Conservation (phyloP, 2,329 filamentous ascomycete genomes). For the Fusarium penzigii region DNA sequence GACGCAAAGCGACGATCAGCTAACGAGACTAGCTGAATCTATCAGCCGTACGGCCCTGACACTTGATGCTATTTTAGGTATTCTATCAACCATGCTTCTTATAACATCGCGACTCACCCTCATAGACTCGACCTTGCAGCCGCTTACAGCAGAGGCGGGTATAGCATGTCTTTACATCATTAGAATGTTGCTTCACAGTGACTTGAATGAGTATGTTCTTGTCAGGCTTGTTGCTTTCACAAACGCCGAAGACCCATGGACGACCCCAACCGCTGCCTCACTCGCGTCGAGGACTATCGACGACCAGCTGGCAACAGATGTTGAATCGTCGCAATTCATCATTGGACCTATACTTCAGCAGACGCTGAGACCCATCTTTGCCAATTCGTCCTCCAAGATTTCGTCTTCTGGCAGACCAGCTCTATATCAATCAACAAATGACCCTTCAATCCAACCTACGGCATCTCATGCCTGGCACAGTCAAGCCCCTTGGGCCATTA, state of each 20-base stretch:
- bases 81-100: background rate
- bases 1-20: background rate
- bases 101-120: background rate
- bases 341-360: constrained; percentile 58
- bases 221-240: constrained; percentile 36
- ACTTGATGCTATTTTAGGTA: background rate
- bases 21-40: background rate
- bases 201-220: constrained; percentile 25
- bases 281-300: constrained; percentile 36
- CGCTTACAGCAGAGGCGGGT: constrained; percentile 24
- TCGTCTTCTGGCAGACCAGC: constrained; percentile 33
- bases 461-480: constrained; percentile 27
- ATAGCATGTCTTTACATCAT: constrained; percentile 33
- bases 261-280: constrained; percentile 32
- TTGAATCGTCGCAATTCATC: constrained; percentile 41
- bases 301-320: constrained; percentile 19
- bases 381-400: constrained; percentile 49
- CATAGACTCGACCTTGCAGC: background rate
- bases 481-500: constrained; percentile 17
- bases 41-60: background rate
- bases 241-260: constrained; percentile 39
- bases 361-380: constrained; percentile 69
- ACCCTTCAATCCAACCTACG: background rate
- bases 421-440: constrained; percentile 19
- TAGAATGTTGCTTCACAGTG: background rate